Evolutionary conservation across 176 grass and related monocot genomes (phyloP).

Genomic region (Aechmea fasciata): DNA sequence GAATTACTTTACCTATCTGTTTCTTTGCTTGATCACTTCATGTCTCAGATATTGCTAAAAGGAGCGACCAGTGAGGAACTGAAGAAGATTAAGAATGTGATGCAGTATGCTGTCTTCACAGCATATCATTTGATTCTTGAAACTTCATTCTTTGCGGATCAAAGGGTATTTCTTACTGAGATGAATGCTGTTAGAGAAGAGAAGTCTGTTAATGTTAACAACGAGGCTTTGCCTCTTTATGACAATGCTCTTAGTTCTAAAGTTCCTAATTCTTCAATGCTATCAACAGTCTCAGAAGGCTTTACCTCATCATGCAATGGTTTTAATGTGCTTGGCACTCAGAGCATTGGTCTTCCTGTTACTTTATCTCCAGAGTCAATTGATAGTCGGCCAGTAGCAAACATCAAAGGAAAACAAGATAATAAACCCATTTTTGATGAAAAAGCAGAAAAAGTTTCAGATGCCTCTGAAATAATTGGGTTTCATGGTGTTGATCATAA

Average conservation of each 20-base stretch:
- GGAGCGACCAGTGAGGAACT: constrained; percentile 63
- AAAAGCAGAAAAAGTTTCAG: constrained; percentile 8
- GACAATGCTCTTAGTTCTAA: neutral
- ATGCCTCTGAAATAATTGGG: constrained; percentile 7
- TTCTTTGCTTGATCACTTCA: constrained; percentile 4
- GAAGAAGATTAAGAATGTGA: constrained; percentile 77
- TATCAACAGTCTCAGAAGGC: constrained; percentile 16
- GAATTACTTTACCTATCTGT: too few relatives aligned
- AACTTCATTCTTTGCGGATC: constrained; percentile 83
- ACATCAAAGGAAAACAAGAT: constrained; percentile 12
- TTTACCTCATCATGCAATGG: neutral
- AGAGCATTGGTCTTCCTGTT: constrained; percentile 44
- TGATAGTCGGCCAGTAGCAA: neutral
- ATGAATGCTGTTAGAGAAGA: constrained; percentile 30
- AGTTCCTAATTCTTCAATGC: neutral
- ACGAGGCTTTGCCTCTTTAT: neutral
- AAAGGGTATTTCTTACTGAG: constrained; percentile 52
- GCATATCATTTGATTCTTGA: constrained; percentile 85
- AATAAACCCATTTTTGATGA: neutral
- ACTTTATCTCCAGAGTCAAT: constrained; percentile 24
- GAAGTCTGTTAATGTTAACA: constrained; percentile 14
- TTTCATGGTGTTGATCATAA: constrained; percentile 18
- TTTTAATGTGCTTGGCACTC: constrained; percentile 17
- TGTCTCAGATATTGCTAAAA: constrained; percentile 66
- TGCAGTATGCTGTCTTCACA: constrained; percentile 73